These are phyloP conservation scores for Saturnispora quitensis DNA, from an alignment of 805 yeast species.

Conservation along the genomic window DNA sequence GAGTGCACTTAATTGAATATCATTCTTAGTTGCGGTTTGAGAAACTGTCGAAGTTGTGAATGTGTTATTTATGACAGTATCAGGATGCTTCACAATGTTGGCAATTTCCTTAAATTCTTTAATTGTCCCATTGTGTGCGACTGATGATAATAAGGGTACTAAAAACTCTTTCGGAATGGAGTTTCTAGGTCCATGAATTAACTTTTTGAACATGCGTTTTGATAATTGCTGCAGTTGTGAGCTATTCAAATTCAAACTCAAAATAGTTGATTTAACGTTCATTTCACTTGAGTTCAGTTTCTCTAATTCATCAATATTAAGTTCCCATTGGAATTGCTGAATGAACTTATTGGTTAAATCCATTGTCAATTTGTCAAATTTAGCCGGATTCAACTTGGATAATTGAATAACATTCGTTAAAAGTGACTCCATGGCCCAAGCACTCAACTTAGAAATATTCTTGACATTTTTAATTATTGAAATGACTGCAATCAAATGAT, in stretches of 20 bases:
- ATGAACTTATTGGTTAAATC: conserved; percentile 17
- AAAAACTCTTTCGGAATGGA: conserved; percentile 46
- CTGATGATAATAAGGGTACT: conserved; percentile 30
- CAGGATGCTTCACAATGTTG: conserved; percentile 43
- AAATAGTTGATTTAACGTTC: conserved; percentile 34
- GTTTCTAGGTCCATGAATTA: conserved; percentile 44
- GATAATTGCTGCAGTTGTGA: conserved; percentile 27
- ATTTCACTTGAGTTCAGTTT: conserved; percentile 29
- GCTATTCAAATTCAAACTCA: conserved; percentile 30
- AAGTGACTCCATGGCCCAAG: conserved; percentile 29
- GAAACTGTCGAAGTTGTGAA: conserved; percentile 11
- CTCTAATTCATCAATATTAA: conserved; percentile 14
- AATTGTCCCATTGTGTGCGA: conserved; percentile 20
- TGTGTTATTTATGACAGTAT: conserved; percentile 34
- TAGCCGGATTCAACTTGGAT: conserved; percentile 22
- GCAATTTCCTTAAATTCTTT: conserved; percentile 54
- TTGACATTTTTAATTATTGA: conserved; percentile 25
- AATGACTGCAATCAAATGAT: conserved; percentile 28
- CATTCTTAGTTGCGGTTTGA: conserved; percentile 16
- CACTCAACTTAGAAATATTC: conserved; percentile 21
- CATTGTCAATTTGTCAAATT: conserved; percentile 15
- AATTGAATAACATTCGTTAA: conserved; percentile 23
- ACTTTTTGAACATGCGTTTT: conserved; percentile 36
- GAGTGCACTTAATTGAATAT: conserved; percentile 48
- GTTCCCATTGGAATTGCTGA: conserved; percentile 32